Evolutionary conservation across 2,329 filamentous ascomycete species (phyloP).

Genomic region (Podosphaera aphanis): DNA sequence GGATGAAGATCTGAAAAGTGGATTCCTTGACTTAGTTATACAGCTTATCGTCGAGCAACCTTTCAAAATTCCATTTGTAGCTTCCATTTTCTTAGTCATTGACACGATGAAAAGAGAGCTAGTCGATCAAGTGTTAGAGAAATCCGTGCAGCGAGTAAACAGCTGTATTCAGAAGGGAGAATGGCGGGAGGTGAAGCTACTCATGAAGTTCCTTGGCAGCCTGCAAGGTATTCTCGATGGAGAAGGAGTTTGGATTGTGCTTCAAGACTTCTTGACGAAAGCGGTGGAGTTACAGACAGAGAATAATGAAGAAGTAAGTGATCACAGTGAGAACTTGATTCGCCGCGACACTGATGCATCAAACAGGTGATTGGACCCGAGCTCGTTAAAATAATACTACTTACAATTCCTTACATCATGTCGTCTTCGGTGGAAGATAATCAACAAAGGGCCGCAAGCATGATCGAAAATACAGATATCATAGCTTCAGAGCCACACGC

Average conservation of each 20-base stretch:
- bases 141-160: conserved; percentile 37
- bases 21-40: conserved; percentile 49
- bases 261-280: conserved; percentile 75
- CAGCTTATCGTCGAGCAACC: conserved; percentile 76
- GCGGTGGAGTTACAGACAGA: conserved; percentile 87
- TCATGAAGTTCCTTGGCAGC: conserved; percentile 73
- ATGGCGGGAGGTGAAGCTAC: conserved; percentile 80
- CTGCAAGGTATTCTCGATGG: conserved; percentile 59
- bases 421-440: conserved; percentile 46
- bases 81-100: conserved; percentile 55
- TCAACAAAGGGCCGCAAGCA: conserved; percentile 47
- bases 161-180: conserved; percentile 44
- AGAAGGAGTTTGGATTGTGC: conserved; percentile 61
- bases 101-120: conserved; percentile 61
- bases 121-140: conserved; percentile 43
- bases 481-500: conserved; percentile 75
- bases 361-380: conserved; percentile 47
- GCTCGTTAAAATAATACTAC: conserved; percentile 85
- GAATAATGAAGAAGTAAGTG: conserved; percentile 69
- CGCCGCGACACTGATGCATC: conserved; percentile 2
- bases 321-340: not conserved
- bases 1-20: conserved; percentile 51
- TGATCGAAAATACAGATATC: conserved; percentile 86
- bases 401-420: conserved; percentile 82
- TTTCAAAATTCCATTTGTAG: conserved; percentile 89